Base-by-base conservation (phyloP, 495 filamentous ascomycete species). In the Xylaria longipes region DNA sequence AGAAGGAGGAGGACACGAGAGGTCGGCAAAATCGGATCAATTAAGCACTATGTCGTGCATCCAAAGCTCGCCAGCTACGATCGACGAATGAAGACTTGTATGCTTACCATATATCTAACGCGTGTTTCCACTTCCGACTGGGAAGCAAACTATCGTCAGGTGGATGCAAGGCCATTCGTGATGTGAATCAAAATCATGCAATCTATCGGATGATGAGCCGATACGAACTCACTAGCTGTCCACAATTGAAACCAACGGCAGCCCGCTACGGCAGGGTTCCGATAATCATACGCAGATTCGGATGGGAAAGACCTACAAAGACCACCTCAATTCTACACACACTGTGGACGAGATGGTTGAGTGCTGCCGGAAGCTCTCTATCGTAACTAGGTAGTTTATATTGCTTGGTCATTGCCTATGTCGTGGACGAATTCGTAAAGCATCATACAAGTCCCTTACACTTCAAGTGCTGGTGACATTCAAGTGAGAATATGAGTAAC, bases 401-500 rank as follows among this genome's bases (percentile, higher is more conserved):
- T 60, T 60, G 57, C 20, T 60, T 60, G 17, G 31, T 35, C 29
- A 60, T 60, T 33, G 33, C 20, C 57, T 37, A 60, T 22, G 31
- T 37, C 33, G 57, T 60, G 20, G 31, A 29, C 7, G 35, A 64
- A 31, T 46, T 64, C 39, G 27, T 46, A 12, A 65, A 41, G 37
- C 33, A 37, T 41, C 60, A 41, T 43, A 43, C 17, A 62, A 62
- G n/a, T 43, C 60, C 35, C 20, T 69, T 29, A 61, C 43, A 41
- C 25, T 31, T 61, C 25, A 43, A 27, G 58, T 31, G 33, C 52
- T n/a, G 25, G 22, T 22, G 20, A 20, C n/a, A 45, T 48, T 20
- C 33, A 50, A 15, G 25, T 22, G n/a, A 63, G 33, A 76, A 64
- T 68, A 71, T 72, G 48, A 52, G 46, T 46, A 70, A 67, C 20